A percentile compares a stretch with the other conserved stretches of the same genome.
phyloP scores from a whole-genome alignment of 2,329 filamentous ascomycete species.

The Clonostachys rhizophaga region DNA sequence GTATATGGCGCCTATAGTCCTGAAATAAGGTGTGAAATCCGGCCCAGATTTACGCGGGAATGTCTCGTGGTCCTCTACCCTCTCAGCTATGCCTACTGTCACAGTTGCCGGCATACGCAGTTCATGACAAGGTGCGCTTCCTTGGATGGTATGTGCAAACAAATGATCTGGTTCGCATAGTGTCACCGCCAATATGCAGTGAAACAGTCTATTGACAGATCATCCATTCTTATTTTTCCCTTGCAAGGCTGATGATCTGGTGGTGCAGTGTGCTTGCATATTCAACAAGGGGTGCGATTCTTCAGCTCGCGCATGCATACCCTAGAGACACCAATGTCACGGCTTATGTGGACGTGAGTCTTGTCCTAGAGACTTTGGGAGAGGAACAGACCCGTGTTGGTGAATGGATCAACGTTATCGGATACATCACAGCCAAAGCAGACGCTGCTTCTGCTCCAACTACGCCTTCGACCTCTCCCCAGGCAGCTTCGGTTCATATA shows the following conservation, averaged over 20 bases:
- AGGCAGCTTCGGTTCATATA: slow-evolving; percentile 32
- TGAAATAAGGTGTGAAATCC: background rate
- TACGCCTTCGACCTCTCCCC: slow-evolving; percentile 2
- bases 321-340: slow-evolving; percentile 38
- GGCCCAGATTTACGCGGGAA: slow-evolving; percentile 12
- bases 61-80: slow-evolving; percentile 58
- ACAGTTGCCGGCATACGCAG: slow-evolving; percentile 43
- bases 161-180: background rate
- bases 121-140: slow-evolving; percentile 81
- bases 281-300: slow-evolving; percentile 46
- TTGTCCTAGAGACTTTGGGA: slow-evolving; percentile 63
- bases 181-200: background rate
- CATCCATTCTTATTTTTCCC: background rate
- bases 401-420: slow-evolving; percentile 87
- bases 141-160: slow-evolving; percentile 73
- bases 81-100: slow-evolving; percentile 63
- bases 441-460: background rate
- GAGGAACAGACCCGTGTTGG: slow-evolving; percentile 63
- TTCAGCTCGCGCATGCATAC: slow-evolving; percentile 66
- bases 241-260: background rate
- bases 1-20: too few relatives aligned
- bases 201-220: background rate
- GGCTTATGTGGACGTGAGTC: slow-evolving; percentile 64
- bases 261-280: slow-evolving; percentile 43
- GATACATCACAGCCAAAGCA: slow-evolving; percentile 55